Evolutionary conservation across 2,329 filamentous ascomycete genomes (phyloP).

Genomic region (Boeremia exigua): DNA sequence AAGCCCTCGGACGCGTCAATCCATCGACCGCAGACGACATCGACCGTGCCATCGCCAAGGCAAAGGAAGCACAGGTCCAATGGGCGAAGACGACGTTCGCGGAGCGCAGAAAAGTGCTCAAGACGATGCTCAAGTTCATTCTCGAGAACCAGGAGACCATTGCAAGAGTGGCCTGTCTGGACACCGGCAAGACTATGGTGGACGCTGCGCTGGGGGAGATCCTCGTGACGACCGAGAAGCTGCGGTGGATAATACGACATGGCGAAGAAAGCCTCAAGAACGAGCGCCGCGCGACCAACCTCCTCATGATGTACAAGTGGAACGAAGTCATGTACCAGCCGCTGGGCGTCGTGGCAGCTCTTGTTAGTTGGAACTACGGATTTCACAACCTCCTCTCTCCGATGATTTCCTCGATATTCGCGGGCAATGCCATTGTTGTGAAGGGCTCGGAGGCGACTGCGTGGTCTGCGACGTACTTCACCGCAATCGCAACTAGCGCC

Average conservation of each 20-base stretch:
- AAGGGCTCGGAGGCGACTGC: constrained; percentile 96
- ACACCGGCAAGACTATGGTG: constrained; percentile 95
- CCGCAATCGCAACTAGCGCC: constrained; percentile 77
- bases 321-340: constrained; percentile 92
- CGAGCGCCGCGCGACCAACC: constrained; percentile 79
- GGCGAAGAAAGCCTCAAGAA: constrained; percentile 80
- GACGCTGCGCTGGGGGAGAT: constrained; percentile 95
- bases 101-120: constrained; percentile 78
- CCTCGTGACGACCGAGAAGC: constrained; percentile 89
- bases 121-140: constrained; percentile 80
- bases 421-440: constrained; percentile 89
- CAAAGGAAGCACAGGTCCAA: constrained; percentile 73
- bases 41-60: constrained; percentile 76
- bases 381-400: constrained; percentile 96
- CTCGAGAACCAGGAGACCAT: constrained; percentile 90
- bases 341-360: constrained; percentile 87
- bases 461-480: constrained; percentile 87
- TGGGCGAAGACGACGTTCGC: constrained; percentile 82
- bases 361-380: constrained; percentile 93
- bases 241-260: constrained; percentile 91
- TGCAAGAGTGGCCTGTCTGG: constrained; percentile 82
- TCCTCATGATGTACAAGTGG: constrained; percentile 94
- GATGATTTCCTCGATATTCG: constrained; percentile 86
- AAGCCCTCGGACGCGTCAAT: constrained; percentile 78
- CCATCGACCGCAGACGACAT: constrained; percentile 78